Percentiles rank a stretch among this genome's conserved stretches.
Conservation (phyloP, 768 basidiomycete genomes). For the Tylopilus balloui region DNA sequence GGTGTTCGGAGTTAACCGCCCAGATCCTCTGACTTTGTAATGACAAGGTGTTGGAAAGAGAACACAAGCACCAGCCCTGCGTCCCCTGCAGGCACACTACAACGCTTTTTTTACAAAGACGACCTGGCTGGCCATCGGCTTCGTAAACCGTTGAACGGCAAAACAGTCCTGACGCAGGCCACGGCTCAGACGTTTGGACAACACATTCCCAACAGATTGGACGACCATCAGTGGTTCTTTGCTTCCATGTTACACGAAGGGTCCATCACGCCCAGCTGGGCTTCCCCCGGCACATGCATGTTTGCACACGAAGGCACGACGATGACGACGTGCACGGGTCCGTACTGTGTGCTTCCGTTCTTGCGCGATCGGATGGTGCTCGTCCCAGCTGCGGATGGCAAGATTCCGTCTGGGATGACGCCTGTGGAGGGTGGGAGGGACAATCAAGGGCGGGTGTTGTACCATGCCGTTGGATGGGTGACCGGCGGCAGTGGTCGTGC, state of each 20-base stretch:
- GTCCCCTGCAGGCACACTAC: background rate
- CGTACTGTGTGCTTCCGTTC: constrained; percentile 4
- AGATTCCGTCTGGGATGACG: background rate
- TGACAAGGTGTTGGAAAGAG: constrained; percentile 5
- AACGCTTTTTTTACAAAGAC: background rate
- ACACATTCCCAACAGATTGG: background rate
- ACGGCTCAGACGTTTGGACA: background rate
- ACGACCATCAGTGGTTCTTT: background rate
- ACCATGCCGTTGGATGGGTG: constrained; percentile 1
- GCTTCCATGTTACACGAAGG: constrained; percentile 2
- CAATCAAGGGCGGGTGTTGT: background rate
- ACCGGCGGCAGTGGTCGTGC: background rate
- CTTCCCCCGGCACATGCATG: background rate
- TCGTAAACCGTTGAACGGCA: constrained; percentile 1
- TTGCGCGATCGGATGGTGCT: background rate
- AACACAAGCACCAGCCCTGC: background rate
- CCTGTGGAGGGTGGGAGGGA: constrained; percentile 7
- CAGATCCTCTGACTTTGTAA: background rate
- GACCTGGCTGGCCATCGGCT: constrained; percentile 5
- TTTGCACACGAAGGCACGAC: background rate
- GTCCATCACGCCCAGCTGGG: background rate
- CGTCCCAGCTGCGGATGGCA: background rate
- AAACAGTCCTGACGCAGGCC: background rate
- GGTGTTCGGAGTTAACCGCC: background rate
- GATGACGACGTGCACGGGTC: background rate